phyloP scores from a whole-genome alignment of 2,329 filamentous ascomycete genomes.

The Corinectria fuckeliana region DNA sequence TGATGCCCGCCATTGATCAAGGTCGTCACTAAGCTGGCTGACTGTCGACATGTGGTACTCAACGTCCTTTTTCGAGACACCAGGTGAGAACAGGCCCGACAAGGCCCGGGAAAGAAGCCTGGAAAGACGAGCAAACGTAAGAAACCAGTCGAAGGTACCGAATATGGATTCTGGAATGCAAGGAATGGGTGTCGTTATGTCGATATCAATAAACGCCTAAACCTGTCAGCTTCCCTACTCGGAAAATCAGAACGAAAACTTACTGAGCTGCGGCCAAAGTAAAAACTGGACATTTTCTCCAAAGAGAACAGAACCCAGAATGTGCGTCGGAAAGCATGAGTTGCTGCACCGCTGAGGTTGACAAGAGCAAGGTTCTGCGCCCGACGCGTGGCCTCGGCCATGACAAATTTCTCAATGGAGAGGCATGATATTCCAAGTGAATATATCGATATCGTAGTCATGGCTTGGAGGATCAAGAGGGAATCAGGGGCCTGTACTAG shows the following conservation, averaged over 20 bases:
- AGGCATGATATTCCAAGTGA: slow-evolving; percentile 23
- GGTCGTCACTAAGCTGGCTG: slow-evolving; percentile 19
- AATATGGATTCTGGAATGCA: slow-evolving; percentile 27
- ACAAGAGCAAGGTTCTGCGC: slow-evolving; percentile 24
- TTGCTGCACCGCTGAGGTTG: slow-evolving; percentile 7
- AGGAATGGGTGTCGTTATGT: slow-evolving; percentile 26
- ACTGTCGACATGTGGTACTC: slow-evolving; percentile 18
- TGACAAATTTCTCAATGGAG: slow-evolving; percentile 26
- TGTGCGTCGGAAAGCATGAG: slow-evolving; percentile 17
- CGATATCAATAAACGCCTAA: slow-evolving; percentile 21
- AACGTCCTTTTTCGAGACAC: slow-evolving; percentile 10
- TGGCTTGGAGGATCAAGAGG: slow-evolving; percentile 25
- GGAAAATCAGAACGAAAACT: neutral
- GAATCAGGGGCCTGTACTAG: slow-evolving; percentile 15
- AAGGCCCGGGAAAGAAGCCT: slow-evolving; percentile 26
- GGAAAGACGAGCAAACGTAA: slow-evolving; percentile 18
- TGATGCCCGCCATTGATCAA: slow-evolving; percentile 24
- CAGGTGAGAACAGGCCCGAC: slow-evolving; percentile 22
- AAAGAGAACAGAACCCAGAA: slow-evolving; percentile 31
- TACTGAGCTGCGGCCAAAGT: slow-evolving; percentile 30
- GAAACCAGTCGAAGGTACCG: slow-evolving; percentile 23
- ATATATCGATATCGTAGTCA: slow-evolving; percentile 22
- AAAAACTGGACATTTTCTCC: slow-evolving; percentile 33
- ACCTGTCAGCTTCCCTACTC: neutral
- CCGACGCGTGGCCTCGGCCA: slow-evolving; percentile 25